Percentiles rank a stretch among this genome's conserved stretches.
Evolutionary conservation across 1,139 yeast genomes (phyloP).

Genomic region (Geotrichum bryndzae): DNA sequence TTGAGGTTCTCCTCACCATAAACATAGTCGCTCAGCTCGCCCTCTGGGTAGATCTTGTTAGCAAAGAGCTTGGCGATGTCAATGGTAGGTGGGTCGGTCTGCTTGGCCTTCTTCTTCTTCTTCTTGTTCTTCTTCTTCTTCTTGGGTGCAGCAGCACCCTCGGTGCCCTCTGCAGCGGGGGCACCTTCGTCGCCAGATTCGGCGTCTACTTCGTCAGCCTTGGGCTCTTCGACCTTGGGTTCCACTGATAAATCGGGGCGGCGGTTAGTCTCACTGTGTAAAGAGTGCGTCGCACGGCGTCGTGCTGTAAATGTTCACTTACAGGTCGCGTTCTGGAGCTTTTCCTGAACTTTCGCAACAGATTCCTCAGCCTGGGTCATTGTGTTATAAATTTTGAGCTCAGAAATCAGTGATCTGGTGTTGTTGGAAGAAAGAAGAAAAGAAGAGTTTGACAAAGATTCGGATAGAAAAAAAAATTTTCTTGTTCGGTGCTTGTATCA

Average conservation of each 20-base stretch:
- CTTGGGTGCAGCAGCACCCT: neutral
- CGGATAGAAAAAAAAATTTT: neutral
- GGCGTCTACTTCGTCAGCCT: neutral
- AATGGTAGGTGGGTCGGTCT: slow-evolving; percentile 8
- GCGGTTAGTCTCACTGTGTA: neutral
- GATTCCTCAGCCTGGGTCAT: neutral
- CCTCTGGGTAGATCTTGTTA: slow-evolving; percentile 13
- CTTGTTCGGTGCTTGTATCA: neutral
- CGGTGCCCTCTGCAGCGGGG: slow-evolving; percentile 1
- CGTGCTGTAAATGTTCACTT: neutral
- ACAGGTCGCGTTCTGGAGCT: neutral
- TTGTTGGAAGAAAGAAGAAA: neutral
- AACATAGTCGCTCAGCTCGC: slow-evolving; percentile 39
- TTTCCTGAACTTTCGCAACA: neutral
- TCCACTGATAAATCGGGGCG: neutral
- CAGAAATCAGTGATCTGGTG: neutral
- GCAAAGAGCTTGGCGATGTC: slow-evolving; percentile 14
- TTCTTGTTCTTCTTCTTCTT: slow-evolving; percentile 10
- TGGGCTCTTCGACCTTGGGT: neutral
- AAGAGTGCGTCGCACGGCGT: neutral
- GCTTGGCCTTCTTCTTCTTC: slow-evolving; percentile 17
- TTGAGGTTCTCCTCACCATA: slow-evolving; percentile 58
- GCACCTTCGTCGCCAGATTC: neutral
- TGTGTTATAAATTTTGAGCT: neutral
- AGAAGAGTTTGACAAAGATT: neutral